phyloP scores from a whole-genome alignment of 108 stramenopile species.

The Licmophora abbreviata region DNA sequence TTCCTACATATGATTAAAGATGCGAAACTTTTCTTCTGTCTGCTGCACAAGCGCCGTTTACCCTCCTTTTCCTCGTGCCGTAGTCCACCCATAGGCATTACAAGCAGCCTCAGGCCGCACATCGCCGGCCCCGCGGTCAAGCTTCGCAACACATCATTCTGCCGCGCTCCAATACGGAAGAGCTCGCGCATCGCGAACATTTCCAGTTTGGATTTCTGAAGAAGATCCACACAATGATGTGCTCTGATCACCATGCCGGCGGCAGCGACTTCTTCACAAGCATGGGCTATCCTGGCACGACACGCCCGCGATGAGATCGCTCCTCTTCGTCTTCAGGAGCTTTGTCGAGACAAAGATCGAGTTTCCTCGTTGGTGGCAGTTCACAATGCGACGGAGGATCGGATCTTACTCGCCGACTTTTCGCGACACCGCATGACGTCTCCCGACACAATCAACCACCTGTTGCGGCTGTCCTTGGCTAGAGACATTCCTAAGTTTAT shows the following conservation, averaged over 20 bases:
- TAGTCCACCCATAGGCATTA: too few relatives aligned
- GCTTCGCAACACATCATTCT: too few relatives aligned
- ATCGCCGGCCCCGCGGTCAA: too few relatives aligned
- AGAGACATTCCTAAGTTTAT: slow-evolving; percentile 38
- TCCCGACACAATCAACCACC: slow-evolving; percentile 65
- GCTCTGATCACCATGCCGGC: slow-evolving; percentile 2
- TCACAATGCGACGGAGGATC: slow-evolving; percentile 22
- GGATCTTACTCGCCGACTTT: slow-evolving; percentile 42
- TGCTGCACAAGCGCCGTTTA: too few relatives aligned
- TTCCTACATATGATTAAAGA: too few relatives aligned
- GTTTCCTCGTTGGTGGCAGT: slow-evolving; percentile 56
- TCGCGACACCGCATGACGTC: slow-evolving; percentile 81
- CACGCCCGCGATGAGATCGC: slow-evolving; percentile 66
- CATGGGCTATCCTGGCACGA: slow-evolving; percentile 58
- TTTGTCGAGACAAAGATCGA: slow-evolving; percentile 57
- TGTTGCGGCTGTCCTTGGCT: slow-evolving; percentile 45
- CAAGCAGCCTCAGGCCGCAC: too few relatives aligned
- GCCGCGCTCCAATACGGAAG: too few relatives aligned
- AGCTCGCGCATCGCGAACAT: too few relatives aligned
- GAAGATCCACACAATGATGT: background rate
- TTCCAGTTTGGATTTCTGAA: too few relatives aligned
- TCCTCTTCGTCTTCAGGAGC: slow-evolving; percentile 50
- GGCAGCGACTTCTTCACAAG: slow-evolving; percentile 40
- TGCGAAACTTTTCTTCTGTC: too few relatives aligned
- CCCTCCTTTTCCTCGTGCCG: too few relatives aligned